Conservation (phyloP, 768 basidiomycete genomes). For the Dioszegia crocea region DNA sequence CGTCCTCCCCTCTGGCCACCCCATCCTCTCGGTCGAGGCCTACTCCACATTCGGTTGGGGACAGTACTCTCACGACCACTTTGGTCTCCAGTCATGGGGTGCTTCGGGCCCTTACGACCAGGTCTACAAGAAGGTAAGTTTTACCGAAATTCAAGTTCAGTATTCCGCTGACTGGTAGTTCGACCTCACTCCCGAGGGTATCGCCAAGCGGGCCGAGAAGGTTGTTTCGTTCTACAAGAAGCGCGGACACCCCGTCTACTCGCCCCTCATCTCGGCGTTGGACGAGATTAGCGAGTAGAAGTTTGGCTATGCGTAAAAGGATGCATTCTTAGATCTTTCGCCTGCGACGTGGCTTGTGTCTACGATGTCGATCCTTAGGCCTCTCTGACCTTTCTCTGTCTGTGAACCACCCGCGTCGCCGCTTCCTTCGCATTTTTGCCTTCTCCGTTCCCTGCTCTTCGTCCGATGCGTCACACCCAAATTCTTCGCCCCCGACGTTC, state of each 20-base stretch:
- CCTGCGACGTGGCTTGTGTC: no score
- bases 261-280: slow-evolving; percentile 50
- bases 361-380: no score
- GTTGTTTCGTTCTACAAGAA: slow-evolving; percentile 81
- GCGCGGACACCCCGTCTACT: slow-evolving; percentile 47
- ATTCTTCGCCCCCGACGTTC: no score
- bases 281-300: slow-evolving; percentile 41
- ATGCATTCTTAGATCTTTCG: not conserved
- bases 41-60: slow-evolving; percentile 76
- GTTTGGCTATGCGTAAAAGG: not conserved
- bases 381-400: no score
- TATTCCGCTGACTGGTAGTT: slow-evolving; percentile 20
- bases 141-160: slow-evolving; percentile 42
- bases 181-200: slow-evolving; percentile 50
- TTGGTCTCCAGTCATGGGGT: slow-evolving; percentile 64
- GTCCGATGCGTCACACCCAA: not conserved
- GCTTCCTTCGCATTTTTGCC: not conserved
- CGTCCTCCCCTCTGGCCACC: slow-evolving; percentile 82
- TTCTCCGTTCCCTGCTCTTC: not conserved
- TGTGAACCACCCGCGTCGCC: no score
- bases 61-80: slow-evolving; percentile 78
- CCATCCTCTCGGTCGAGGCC: slow-evolving; percentile 85
- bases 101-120: slow-evolving; percentile 84
- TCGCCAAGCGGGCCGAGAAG: slow-evolving; percentile 78
- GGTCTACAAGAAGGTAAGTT: slow-evolving; percentile 70